Evolutionary conservation across 345 rosid genomes (phyloP), one percentile per base, ranked within the genome.

Genomic region (Geranium brycei): DNA sequence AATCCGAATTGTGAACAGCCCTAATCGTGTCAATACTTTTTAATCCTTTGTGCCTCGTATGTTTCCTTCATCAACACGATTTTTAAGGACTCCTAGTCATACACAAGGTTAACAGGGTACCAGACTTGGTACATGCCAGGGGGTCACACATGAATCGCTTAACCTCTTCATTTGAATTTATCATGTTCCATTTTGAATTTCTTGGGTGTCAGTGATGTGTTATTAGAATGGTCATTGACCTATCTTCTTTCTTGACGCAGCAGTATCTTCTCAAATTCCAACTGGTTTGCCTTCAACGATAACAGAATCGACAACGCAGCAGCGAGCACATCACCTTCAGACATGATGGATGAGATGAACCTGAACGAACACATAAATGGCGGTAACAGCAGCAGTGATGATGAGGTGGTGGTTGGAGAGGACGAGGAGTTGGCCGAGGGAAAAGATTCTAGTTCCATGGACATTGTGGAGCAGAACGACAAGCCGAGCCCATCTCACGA

Each of bases 281-380:
- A 95, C 76, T 93, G 99, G 99, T 93, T 93, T 78, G 89, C 97
- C 13, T 95, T 85, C 79, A 91, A 88, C 84, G 96, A 91, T 10
- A 87, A 91, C 15, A 83, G 86, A 71, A 68, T 77, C 41, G 86
- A 77, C 62, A 70, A 72, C 65, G 84, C 85, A 67, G 78, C 86
- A 63, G 65, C 69, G n/a, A 81, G 86, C 59, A 71, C 75, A 12
- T 79, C 87, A 6, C 77, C 89, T 30, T 59, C 78, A 0, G 95
- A 81, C 71, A 72, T 83, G 80, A 83, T 93, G 99, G 95, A 86
- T 41, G 91, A 85, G 40, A 77, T 83, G 55, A 88, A 88, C 79
- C 82, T 87, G 69, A 82, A 93, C 40, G 86, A 79, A 61, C 73
- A 73, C 72, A 71, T 79, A 61, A 81, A 77, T 68, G 76, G 73